phyloP scores from a whole-genome alignment of 768 basidiomycete species.

The Mycena galericulata region DNA sequence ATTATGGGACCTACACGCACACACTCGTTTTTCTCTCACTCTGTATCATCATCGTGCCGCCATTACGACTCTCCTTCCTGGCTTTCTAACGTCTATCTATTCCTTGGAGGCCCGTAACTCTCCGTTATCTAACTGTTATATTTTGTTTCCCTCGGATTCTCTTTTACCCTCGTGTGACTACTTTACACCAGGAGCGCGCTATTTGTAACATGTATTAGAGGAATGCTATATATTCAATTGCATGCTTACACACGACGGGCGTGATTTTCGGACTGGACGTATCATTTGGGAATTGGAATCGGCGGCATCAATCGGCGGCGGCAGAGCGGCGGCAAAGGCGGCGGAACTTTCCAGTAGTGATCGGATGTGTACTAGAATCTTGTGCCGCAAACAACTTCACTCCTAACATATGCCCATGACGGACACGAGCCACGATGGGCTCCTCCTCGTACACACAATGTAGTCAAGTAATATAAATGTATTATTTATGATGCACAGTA shows the following conservation, averaged over 20 bases:
- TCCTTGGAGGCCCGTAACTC: slow-evolving; percentile 28
- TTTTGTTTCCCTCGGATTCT: slow-evolving; percentile 46
- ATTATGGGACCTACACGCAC: slow-evolving; percentile 37
- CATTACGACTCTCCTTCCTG: slow-evolving; percentile 28
- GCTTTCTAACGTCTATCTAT: slow-evolving; percentile 37
- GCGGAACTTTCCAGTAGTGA: too few relatives aligned
- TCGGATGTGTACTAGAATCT: too few relatives aligned
- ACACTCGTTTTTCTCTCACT: slow-evolving; percentile 29
- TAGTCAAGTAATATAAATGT: too few relatives aligned
- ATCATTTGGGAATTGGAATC: too few relatives aligned
- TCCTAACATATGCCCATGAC: too few relatives aligned
- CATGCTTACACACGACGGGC: slow-evolving; percentile 14
- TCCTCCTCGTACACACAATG: too few relatives aligned
- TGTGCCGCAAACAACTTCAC: too few relatives aligned
- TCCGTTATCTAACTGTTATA: slow-evolving; percentile 42
- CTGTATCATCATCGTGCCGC: slow-evolving; percentile 35
- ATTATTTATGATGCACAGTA: too few relatives aligned
- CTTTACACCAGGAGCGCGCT: slow-evolving; percentile 48
- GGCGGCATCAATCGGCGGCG: too few relatives aligned
- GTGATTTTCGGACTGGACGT: too few relatives aligned
- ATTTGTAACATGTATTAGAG: slow-evolving; percentile 45
- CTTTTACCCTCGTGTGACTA: slow-evolving; percentile 37
- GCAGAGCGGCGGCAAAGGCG: too few relatives aligned
- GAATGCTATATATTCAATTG: slow-evolving; percentile 40
- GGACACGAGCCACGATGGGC: too few relatives aligned